phyloP scores from a whole-genome alignment of 2,329 filamentous ascomycete genomes.

The Ophiostoma quercus region DNA sequence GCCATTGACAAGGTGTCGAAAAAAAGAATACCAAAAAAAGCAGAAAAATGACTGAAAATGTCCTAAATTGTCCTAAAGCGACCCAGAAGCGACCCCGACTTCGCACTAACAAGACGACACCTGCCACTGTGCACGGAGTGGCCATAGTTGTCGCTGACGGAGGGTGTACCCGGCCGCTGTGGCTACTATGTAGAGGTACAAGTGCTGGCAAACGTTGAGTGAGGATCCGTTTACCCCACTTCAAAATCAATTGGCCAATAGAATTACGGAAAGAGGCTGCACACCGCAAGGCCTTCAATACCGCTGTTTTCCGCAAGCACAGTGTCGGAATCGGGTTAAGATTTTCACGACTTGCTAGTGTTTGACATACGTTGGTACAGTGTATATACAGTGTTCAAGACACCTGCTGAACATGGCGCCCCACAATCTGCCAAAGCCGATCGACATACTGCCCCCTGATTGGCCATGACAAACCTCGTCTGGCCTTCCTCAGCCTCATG shows the following conservation, averaged over 20 bases:
- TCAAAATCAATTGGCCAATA: background rate
- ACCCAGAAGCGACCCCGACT: constrained; percentile 17
- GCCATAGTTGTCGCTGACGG: constrained; percentile 10
- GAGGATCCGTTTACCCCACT: background rate
- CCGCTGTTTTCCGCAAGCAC: constrained; percentile 7
- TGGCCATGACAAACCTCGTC: background rate
- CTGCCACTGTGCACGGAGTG: background rate
- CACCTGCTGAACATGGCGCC: background rate
- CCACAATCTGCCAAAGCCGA: constrained; percentile 6
- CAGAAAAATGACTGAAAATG: constrained; percentile 1
- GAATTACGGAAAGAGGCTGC: background rate
- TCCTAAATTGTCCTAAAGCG: background rate
- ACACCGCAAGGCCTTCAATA: constrained; percentile 1
- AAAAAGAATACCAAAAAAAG: constrained; percentile 16
- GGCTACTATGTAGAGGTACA: constrained; percentile 8
- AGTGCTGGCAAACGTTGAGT: background rate
- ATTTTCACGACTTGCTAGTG: constrained; percentile 17
- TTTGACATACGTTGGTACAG: background rate
- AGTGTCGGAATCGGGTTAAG: constrained; percentile 21
- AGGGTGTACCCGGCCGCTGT: constrained; percentile 2
- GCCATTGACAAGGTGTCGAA: constrained; percentile 1
- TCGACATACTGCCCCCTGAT: background rate
- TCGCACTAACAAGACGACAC: constrained; percentile 14
- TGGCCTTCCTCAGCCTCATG: constrained; percentile 12
- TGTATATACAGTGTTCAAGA: background rate